phyloP scores from a whole-genome alignment of 108 stramenopile genomes.

The Thalassiosira profunda region DNA sequence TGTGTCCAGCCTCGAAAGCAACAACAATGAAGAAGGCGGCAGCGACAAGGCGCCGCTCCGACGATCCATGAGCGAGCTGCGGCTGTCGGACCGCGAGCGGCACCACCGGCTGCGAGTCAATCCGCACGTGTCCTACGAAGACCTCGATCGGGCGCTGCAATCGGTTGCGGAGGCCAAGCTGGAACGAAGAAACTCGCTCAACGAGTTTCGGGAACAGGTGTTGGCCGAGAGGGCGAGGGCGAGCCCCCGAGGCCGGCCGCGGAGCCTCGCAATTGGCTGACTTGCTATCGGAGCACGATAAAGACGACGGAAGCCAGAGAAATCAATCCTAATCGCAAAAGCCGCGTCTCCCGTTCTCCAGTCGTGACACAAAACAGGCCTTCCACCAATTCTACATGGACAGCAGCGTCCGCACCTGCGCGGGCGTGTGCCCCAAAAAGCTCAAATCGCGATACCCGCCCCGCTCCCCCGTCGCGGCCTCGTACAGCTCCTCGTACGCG shows the following conservation, averaged over 20 bases:
- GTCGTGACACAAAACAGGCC: no score
- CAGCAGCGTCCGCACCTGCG: conserved; percentile 80
- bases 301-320: no score
- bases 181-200: conserved; percentile 9
- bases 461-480: conserved; percentile 54
- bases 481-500: conserved; percentile 62
- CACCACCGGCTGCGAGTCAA: conserved; percentile 1
- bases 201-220: conserved; percentile 9
- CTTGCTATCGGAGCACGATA: no score
- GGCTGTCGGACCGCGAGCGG: conserved; percentile 22
- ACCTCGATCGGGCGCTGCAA: conserved; percentile 1
- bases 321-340: no score
- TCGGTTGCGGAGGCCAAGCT: not conserved
- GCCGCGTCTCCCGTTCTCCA: no score
- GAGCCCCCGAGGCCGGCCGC: no score
- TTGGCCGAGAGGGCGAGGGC: no score
- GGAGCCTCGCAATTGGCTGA: no score
- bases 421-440: conserved; percentile 75
- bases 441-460: conserved; percentile 82
- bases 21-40: not conserved
- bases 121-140: conserved; percentile 8
- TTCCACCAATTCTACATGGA: no score
- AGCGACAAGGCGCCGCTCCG: not conserved
- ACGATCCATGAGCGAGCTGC: not conserved
- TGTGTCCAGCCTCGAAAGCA: not conserved